A percentile compares a stretch with the other conserved stretches of the same genome.
phyloP scores from a whole-genome alignment of 2,329 filamentous ascomycete species.

The Cryphonectria nitschkei region DNA sequence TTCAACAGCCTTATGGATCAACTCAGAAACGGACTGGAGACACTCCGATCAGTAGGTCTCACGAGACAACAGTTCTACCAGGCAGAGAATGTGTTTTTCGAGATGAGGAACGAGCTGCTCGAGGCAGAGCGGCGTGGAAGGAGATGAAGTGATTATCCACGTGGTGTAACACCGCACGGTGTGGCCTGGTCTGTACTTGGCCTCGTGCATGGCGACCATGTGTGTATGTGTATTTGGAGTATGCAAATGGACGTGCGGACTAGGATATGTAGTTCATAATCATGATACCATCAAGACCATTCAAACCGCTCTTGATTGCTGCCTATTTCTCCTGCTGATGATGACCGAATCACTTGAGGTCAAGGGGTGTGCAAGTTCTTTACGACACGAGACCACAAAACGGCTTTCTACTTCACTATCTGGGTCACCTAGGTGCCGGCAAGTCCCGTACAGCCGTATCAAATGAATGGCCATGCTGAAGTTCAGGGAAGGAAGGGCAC shows the following conservation, averaged over 20 bases:
- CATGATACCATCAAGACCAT: not conserved
- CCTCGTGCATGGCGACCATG: not conserved
- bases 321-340: not conserved
- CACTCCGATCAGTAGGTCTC: conserved; percentile 62
- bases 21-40: conserved; percentile 59
- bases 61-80: conserved; percentile 68
- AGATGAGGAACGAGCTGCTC: conserved; percentile 75
- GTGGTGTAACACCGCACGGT: not conserved
- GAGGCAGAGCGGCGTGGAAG: conserved; percentile 67
- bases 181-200: not conserved
- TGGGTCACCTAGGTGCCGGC: too few species aligned
- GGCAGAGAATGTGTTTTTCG: conserved; percentile 79
- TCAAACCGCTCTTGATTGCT: not conserved
- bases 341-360: not conserved
- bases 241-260: not conserved
- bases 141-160: conserved; percentile 31
- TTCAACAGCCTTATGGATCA: conserved; percentile 56
- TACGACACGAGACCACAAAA: not conserved
- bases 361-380: not conserved
- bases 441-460: too few species aligned
- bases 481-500: too few species aligned
- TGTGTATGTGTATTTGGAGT: not conserved
- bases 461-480: too few species aligned
- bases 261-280: conserved; percentile 6
- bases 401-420: not conserved